Conservation (phyloP, 129 eudicot species). For the Flaveria ramosissima region DNA sequence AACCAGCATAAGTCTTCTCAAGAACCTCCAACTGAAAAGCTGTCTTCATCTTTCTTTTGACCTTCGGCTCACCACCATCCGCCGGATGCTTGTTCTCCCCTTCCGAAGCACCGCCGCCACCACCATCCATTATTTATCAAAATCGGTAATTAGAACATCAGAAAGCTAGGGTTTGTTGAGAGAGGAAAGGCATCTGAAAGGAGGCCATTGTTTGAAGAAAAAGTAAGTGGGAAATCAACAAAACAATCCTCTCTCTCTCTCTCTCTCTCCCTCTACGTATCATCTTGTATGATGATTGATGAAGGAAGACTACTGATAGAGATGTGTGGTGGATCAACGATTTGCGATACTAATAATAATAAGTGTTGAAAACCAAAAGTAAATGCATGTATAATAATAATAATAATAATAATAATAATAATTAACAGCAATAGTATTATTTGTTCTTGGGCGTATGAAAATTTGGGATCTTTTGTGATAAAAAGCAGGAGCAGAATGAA, state of each 20-base stretch:
- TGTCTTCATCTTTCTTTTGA: constrained; percentile 88
- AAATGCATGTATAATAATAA: constrained; percentile 27
- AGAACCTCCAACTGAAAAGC: constrained; percentile 88
- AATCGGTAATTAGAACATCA: constrained; percentile 19
- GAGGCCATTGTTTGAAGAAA: constrained; percentile 38
- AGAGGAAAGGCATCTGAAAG: constrained; percentile 24
- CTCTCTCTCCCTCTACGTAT: constrained; percentile 31
- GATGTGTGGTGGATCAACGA: constrained; percentile 69
- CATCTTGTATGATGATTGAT: no score
- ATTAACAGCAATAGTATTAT: constrained; percentile 24
- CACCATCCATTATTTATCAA: constrained; percentile 37
- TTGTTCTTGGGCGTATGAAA: constrained; percentile 41
- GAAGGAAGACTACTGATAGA: constrained; percentile 29
- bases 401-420: neutral
- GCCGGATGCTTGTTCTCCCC: constrained; percentile 44
- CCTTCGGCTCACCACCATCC: constrained; percentile 59
- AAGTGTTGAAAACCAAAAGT: constrained; percentile 36
- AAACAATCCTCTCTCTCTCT: constrained; percentile 4
- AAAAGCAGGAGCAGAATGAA: constrained; percentile 47
- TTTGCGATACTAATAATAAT: constrained; percentile 30
- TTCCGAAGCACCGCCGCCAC: constrained; percentile 45
- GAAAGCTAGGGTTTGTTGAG: constrained; percentile 43
- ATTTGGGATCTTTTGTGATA: constrained; percentile 33
- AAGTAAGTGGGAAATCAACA: constrained; percentile 32
- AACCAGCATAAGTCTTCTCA: constrained; percentile 86